These are phyloP conservation scores for Pulveroboletus frians DNA, from an alignment of 768 basidiomycete species.

Conservation along the genomic window DNA sequence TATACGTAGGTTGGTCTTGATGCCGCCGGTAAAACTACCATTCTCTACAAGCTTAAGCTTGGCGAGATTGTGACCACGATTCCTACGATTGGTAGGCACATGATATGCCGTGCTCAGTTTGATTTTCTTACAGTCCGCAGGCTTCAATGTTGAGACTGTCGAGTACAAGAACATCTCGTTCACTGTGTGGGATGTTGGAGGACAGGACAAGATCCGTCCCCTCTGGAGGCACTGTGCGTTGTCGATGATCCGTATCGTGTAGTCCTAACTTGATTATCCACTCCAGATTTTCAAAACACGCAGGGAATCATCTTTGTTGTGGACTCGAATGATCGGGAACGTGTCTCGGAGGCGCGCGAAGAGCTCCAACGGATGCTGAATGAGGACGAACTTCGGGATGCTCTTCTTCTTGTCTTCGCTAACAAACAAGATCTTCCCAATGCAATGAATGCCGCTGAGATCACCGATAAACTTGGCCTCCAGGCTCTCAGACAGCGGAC, in stretches of 20 bases:
- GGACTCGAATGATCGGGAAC: constrained; percentile 99
- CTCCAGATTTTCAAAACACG: constrained; percentile 98
- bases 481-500: constrained; percentile 95
- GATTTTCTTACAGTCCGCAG: constrained; percentile 39
- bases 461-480: constrained; percentile 98
- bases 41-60: constrained; percentile 98
- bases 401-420: constrained; percentile 96
- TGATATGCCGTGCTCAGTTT: constrained; percentile 1
- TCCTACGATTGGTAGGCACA: constrained; percentile 89
- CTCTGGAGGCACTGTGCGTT: constrained; percentile 99
- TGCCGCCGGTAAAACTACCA: constrained; percentile 97
- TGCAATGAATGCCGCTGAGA: constrained; percentile 98
- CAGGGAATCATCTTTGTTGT: constrained; percentile 99
- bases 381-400: constrained; percentile 98
- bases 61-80: constrained; percentile 99
- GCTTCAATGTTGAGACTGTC: constrained; percentile 99
- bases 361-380: constrained; percentile 99
- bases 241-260: constrained; percentile 3
- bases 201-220: constrained; percentile 99
- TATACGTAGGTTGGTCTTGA: constrained; percentile 86
- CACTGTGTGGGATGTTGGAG: constrained; percentile 99
- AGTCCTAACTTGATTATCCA: constrained; percentile 10
- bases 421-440: constrained; percentile 99
- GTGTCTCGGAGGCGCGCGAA: constrained; percentile 97
- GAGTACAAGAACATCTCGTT: constrained; percentile 99